Base-by-base conservation (phyloP, 768 basidiomycete genomes). In the Kwoniella sp. region DNA sequence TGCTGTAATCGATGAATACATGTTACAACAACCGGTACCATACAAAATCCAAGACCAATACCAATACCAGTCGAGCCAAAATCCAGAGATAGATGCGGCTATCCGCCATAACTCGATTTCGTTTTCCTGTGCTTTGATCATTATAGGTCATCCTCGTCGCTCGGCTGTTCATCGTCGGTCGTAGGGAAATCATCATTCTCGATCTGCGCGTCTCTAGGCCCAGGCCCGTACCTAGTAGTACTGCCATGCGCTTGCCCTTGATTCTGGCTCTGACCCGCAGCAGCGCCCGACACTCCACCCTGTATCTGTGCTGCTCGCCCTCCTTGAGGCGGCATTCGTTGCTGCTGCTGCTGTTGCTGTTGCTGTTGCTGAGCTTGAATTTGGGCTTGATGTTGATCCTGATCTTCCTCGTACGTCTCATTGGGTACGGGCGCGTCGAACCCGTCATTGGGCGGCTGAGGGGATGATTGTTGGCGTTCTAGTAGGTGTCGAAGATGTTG, bases 381-480 rank as follows among this genome's bases (percentile, higher is more conserved):
- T 50, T 64, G 50, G 17, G n/a, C 58, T 28, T 60, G 48, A 51
- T 56, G 48, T 30, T 37, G 52, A 51, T 23, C 29, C 52, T 23
- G 54, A 23, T 65, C 69, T 37, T 65, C 71, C 15, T 61, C 57
- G 58, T 73, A 77, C 34, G 74, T 73, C 67, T 75, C 73, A 50
- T 77, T 77, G 7, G 76, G 76, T 13, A 77, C 70, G 7, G 76
- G 73, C 20, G 76, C 76, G 55, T 77, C 76, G 47, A 77, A 77
- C 15, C 71, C 70, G 55, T 77, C 72, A 13, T 58, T 58, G 4
- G 66, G 70, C 22, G 57, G 54, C 0, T 38, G 15, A 23, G 72
- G 75, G 1, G 68, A 70, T 9, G 55, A 62, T 38, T 72, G 63
- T 69, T 73, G 73, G 8, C 72, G 66, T 17, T 66, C 67, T 11